Base-by-base conservation (phyloP, 352 stramenopile genomes). In the Pythium coloratum region DNA sequence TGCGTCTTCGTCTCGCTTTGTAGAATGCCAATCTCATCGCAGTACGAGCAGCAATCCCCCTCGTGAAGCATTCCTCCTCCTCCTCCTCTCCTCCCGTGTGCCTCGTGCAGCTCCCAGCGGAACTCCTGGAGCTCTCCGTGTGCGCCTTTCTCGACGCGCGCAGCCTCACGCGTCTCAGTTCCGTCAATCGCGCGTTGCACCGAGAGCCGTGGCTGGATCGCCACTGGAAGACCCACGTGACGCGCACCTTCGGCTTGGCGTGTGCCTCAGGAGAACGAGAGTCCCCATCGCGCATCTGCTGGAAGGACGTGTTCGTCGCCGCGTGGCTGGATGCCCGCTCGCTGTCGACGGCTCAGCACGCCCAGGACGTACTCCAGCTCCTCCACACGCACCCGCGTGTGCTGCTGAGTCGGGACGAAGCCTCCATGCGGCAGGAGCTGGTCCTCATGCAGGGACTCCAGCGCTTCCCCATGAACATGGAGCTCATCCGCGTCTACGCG, bases 401-500 rank as follows among this genome's bases (percentile, higher is more conserved):
- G 20, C n/a, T 77, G 62, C 75, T 86, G 38, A 75, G 69, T 32
- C 38, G 58, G 28, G 54, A 20, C 49, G 77, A 89, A 72, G 10
- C 34, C 59, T 67, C 73, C 53, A 77, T 90, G 32, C 75, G 79
- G 28, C 66, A 81, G 16, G 82, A 91, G 62, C 73, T 91, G 28
- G 57, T 88, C 58, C 83, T 91, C 60, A 90, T 89, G 71, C 70
- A 84, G 55, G 82, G 72, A 10, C 55, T 91, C 32, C 75, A 67
- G 7, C 71, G 71, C 10, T 84, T 90, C 49, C 83, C 83, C 32
- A 69, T 66, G 9, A 88, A 76, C 63, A 34, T 64, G 14, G 58
- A 70, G 55, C 71, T 89, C n/a, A 69, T 91, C 42, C 58, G 71
- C 32, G 57, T 84, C 9, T 91, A 88, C 65, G 80, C 79, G n/a